Conservation (phyloP, 1,284 basidiomycete species). For the Kalmanozyma brasiliensis region DNA sequence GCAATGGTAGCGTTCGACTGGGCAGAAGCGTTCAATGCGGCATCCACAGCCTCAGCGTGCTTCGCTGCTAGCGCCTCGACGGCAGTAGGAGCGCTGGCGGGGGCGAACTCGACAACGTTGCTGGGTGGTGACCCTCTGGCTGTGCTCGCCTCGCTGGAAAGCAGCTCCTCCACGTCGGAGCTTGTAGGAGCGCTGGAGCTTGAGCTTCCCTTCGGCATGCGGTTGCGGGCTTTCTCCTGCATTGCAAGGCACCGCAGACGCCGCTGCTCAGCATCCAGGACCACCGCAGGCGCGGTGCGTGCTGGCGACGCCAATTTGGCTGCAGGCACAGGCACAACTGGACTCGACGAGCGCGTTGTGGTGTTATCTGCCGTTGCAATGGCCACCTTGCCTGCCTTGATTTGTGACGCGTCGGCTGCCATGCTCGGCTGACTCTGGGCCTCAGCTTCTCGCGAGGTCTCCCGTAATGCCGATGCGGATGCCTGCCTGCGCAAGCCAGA, state of each 20-base stretch:
- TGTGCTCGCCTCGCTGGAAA: slow-evolving; percentile 6
- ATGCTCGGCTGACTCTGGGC: slow-evolving; percentile 1
- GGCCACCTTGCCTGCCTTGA: slow-evolving; percentile 1
- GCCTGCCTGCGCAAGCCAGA: slow-evolving; percentile 3
- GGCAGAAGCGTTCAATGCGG: not conserved
- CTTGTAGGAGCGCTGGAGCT: slow-evolving; percentile 11
- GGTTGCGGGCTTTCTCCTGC: slow-evolving; percentile 43
- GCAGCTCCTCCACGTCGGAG: slow-evolving; percentile 25
- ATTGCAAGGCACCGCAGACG: slow-evolving; percentile 45
- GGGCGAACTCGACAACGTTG: not conserved
- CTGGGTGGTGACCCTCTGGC: slow-evolving; percentile 5
- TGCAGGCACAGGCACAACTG: slow-evolving; percentile 8
- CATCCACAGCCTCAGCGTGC: slow-evolving; percentile 13
- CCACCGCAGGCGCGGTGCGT: slow-evolving; percentile 18
- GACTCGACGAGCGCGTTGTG: slow-evolving; percentile 25
- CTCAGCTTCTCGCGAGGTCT: not conserved
- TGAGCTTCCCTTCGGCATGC: slow-evolving; percentile 15
- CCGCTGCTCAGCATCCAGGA: slow-evolving; percentile 39
- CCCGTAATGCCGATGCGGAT: slow-evolving; percentile 2
- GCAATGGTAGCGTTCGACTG: not conserved
- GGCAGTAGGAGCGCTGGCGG: not conserved
- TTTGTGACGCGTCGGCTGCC: not conserved
- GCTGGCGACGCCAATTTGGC: slow-evolving; percentile 11
- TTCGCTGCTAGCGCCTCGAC: slow-evolving; percentile 6
- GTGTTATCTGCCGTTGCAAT: slow-evolving; percentile 1